Conservation (phyloP, 306 rosid species). For the Citrullus amarus region DNA sequence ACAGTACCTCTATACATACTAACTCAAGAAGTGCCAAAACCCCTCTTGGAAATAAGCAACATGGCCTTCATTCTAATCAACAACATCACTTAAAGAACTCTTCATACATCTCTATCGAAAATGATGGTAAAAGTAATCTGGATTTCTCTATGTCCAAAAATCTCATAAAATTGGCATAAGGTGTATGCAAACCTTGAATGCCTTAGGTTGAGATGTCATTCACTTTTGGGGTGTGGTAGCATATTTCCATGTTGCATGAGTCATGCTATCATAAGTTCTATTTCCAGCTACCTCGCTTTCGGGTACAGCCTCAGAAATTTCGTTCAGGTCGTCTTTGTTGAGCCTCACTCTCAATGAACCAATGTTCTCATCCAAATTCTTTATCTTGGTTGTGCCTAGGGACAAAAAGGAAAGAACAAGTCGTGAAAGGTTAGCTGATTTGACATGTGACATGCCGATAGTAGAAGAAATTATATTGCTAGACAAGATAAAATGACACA, state of each 20-base stretch:
- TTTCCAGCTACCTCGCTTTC: conserved; percentile 39
- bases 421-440: neutral
- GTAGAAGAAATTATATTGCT: neutral
- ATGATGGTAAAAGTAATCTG: neutral
- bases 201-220: neutral
- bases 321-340: conserved; percentile 26
- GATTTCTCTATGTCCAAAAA: neutral
- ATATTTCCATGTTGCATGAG: conserved; percentile 18
- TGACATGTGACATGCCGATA: neutral
- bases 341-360: conserved; percentile 41
- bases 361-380: conserved; percentile 47
- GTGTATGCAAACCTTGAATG: neutral
- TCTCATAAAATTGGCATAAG: neutral
- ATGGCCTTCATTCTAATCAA: neutral
- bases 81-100: neutral
- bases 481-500: neutral
- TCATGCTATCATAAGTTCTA: neutral
- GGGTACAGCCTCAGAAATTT: conserved; percentile 37
- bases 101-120: neutral
- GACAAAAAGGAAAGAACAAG: neutral
- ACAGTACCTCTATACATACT: neutral
- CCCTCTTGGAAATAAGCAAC: neutral
- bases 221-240: conserved; percentile 40
- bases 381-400: conserved; percentile 47
- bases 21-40: neutral